A percentile compares a stretch with the other conserved stretches of the same genome.
These are phyloP conservation scores for Plasmopara halstedii DNA, from an alignment of 352 stramenopile species.

Conservation along the genomic window DNA sequence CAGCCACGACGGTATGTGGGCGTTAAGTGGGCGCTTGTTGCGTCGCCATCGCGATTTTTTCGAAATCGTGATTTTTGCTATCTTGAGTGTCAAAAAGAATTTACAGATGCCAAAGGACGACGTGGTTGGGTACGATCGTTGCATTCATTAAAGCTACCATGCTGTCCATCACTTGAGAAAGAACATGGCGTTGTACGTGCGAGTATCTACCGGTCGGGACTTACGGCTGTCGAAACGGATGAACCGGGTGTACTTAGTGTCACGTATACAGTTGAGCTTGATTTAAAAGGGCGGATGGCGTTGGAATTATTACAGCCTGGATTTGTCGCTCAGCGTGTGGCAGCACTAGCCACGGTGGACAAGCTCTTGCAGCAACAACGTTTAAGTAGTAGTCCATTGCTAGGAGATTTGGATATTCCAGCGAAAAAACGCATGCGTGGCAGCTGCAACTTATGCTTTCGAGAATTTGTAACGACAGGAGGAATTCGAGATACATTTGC, in stretches of 20 bases:
- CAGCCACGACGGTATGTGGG: slow-evolving; percentile 70
- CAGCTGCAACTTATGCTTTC: slow-evolving; percentile 71
- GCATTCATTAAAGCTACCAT: slow-evolving; percentile 51
- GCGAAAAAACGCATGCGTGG: slow-evolving; percentile 19
- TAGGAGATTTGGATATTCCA: slow-evolving; percentile 71
- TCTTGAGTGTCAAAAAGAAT: slow-evolving; percentile 82
- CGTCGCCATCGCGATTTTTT: slow-evolving; percentile 66
- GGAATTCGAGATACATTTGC: slow-evolving; percentile 22
- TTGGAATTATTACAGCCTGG: slow-evolving; percentile 53
- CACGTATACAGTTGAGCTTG: slow-evolving; percentile 81
- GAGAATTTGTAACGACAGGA: slow-evolving; percentile 38
- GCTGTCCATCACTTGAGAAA: slow-evolving; percentile 42
- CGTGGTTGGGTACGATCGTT: slow-evolving; percentile 48
- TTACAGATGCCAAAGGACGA: slow-evolving; percentile 50
- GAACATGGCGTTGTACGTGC: slow-evolving; percentile 61
- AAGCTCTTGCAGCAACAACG: slow-evolving; percentile 73
- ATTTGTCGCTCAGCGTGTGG: slow-evolving; percentile 64
- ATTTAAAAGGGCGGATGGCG: slow-evolving; percentile 75
- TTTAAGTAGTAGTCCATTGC: slow-evolving; percentile 63
- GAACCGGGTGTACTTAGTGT: slow-evolving; percentile 65
- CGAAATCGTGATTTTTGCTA: slow-evolving; percentile 79
- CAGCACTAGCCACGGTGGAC: slow-evolving; percentile 60
- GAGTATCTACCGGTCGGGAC: slow-evolving; percentile 71
- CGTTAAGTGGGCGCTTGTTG: slow-evolving; percentile 75
- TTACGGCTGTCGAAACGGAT: slow-evolving; percentile 69